Evolutionary conservation across 371 early-diverging fungal genomes (phyloP).

Genomic region (Rhizomucor pusillus): DNA sequence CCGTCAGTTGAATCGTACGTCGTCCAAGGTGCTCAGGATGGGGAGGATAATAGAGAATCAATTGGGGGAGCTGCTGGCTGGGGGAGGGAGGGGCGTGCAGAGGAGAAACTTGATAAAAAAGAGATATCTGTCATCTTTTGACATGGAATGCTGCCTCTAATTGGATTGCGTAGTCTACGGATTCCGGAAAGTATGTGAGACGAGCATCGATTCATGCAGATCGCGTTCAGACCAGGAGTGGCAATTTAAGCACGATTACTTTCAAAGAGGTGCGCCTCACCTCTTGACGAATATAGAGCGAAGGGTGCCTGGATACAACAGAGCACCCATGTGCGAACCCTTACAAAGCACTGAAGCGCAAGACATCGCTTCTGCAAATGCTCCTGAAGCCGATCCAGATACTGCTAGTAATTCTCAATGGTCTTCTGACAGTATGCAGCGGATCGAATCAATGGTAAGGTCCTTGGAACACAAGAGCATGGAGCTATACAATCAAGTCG

Average conservation of each 20-base stretch:
- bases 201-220: conserved; percentile 2
- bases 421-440: too few species aligned
- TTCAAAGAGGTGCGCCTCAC: conserved; percentile 6
- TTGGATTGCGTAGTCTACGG: conserved; percentile 12
- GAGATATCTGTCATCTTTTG: too few species aligned
- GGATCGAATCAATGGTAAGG: not conserved
- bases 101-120: too few species aligned
- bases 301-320: not conserved
- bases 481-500: not conserved
- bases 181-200: conserved; percentile 16
- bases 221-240: conserved; percentile 2
- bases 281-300: conserved; percentile 8
- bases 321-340: too few species aligned
- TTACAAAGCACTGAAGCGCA: too few species aligned
- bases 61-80: too few species aligned
- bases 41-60: too few species aligned
- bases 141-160: too few species aligned
- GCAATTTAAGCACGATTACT: conserved; percentile 15
- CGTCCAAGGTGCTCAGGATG: not conserved
- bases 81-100: too few species aligned
- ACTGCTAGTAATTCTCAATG: too few species aligned
- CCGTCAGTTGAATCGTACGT: conserved; percentile 78
- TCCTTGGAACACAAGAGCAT: conserved; percentile 1
- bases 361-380: too few species aligned
- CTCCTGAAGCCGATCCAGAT: too few species aligned